phyloP scores from a whole-genome alignment of 495 filamentous ascomycete species.

The Neurospora intermedia region DNA sequence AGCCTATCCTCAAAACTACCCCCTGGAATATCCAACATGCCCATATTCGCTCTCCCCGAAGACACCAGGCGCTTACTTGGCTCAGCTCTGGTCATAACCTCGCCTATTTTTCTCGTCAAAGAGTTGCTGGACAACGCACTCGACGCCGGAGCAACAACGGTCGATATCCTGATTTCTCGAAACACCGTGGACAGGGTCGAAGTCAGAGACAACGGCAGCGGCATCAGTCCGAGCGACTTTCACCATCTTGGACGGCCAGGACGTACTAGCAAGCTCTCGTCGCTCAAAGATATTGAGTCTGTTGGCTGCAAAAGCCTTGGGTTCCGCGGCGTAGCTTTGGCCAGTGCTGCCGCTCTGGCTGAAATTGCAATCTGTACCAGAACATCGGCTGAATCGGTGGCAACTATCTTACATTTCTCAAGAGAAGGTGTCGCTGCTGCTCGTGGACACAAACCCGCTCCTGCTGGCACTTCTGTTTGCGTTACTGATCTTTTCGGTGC shows the following conservation, averaged over 20 bases:
- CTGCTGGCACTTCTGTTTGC: conserved; percentile 69
- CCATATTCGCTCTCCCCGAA: conserved; percentile 47
- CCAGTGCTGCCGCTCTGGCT: conserved; percentile 63
- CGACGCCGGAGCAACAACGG: conserved; percentile 65
- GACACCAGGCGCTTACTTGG: conserved; percentile 56
- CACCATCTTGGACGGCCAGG: conserved; percentile 54
- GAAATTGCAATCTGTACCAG: conserved; percentile 59
- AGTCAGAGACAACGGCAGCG: conserved; percentile 81
- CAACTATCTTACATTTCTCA: conserved; percentile 27
- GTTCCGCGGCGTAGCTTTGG: conserved; percentile 81
- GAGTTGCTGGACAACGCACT: conserved; percentile 89
- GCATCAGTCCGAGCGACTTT: conserved; percentile 64
- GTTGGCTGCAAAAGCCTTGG: conserved; percentile 63
- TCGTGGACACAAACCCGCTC: conserved; percentile 44
- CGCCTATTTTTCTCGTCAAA: conserved; percentile 68
- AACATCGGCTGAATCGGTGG: conserved; percentile 58
- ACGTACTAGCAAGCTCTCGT: conserved; percentile 78
- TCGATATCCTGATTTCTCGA: conserved; percentile 61
- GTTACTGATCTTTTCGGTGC: conserved; percentile 56
- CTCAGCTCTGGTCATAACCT: conserved; percentile 61
- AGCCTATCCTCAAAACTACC: no score
- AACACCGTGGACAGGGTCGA: conserved; percentile 79
- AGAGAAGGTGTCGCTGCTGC: conserved; percentile 29
- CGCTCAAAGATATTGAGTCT: conserved; percentile 56
- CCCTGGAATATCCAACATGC: conserved; percentile 8